A percentile compares a stretch with the other conserved stretches of the same genome.
These are phyloP conservation scores for Exophiala oligosperma DNA, from an alignment of 2,329 filamentous ascomycete genomes.

Conservation along the genomic window DNA sequence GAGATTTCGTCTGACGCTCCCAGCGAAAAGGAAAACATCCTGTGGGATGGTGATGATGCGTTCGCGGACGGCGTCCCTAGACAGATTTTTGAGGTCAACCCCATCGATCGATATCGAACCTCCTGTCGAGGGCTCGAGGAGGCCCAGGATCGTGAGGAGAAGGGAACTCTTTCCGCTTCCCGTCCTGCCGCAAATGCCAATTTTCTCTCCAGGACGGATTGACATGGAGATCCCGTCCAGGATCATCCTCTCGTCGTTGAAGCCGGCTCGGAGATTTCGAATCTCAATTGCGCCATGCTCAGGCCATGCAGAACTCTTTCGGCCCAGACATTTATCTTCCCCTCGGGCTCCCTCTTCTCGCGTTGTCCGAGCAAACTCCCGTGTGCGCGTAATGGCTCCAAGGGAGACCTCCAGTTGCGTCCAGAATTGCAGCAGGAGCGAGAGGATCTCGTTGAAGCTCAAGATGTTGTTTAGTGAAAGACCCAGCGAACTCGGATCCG, in stretches of 20 bases:
- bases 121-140: slow-evolving; percentile 43
- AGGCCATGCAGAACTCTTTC: slow-evolving; percentile 12
- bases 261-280: slow-evolving; percentile 6
- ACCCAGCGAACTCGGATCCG: slow-evolving; percentile 16
- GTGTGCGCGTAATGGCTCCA: slow-evolving; percentile 28
- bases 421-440: slow-evolving; percentile 25
- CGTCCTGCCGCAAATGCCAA: slow-evolving; percentile 43
- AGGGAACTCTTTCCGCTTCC: slow-evolving; percentile 48
- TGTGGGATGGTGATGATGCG: slow-evolving; percentile 2
- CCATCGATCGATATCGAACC: slow-evolving; percentile 43
- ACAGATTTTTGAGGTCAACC: slow-evolving; percentile 41
- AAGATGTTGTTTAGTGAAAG: slow-evolving; percentile 20
- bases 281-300: slow-evolving; percentile 3
- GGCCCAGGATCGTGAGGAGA: slow-evolving; percentile 43
- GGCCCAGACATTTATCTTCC: background rate
- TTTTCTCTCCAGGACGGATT: slow-evolving; percentile 44
- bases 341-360: slow-evolving; percentile 7
- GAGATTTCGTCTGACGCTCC: slow-evolving; percentile 43
- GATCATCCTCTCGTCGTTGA: slow-evolving; percentile 35
- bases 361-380: slow-evolving; percentile 17
- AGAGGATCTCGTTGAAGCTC: slow-evolving; percentile 29
- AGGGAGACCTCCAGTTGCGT: slow-evolving; percentile 29
- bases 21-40: slow-evolving; percentile 38
- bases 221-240: slow-evolving; percentile 49
- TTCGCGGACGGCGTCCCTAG: slow-evolving; percentile 40